Evolutionary conservation across 2,329 filamentous ascomycete genomes (phyloP), one percentile per base, ranked within the genome.

Genomic region (Pseudopithomyces maydicus): DNA sequence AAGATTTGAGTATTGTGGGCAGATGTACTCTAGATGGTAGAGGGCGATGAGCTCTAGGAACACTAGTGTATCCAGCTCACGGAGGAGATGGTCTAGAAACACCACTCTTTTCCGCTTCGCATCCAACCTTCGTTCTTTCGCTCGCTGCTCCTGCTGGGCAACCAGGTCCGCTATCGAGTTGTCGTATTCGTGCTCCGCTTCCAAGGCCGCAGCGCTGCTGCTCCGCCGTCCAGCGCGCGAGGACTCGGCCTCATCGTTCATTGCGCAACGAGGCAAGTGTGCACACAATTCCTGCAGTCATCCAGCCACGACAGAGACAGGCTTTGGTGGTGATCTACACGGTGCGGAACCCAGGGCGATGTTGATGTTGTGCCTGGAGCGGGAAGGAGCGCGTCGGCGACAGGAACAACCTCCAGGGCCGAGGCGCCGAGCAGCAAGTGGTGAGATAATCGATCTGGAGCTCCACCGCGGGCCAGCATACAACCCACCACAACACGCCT

Each of bases 21-120:
- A 55, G 33, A 67, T 82, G 66, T 79, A 87, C 85, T 88, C 86
- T 74, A 87, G 80, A 70, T 88, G 85, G 72, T 88, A 88, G 56
- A 87, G 73, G 7, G 81, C 79, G 36, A 85, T 84, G 57, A 88
- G 76, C 75, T 88, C 78, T 70, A 85, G 82, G 74, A 86, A 88
- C 54, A 87, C 80, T 46, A 86, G 67, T 63, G 85, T 80, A 65
- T 88, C 86, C 42, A 88, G 72, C 64, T 82, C 81, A 54, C 81
- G 79, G 58, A 87, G 77, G 48, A 88, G 69, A 52, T 84, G 80
- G 63, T 86, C 82, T 39, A 88, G 79, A 58, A 73, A 71, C 17
- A 62, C 64, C 15, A 76, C 66, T 43, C 74, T 59, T 66, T 75
- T 75, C 45, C 69, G 63, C 57, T 73, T 75, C 33, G 71, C 73